phyloP scores from a whole-genome alignment of 1,139 yeast species.

The Saccharomyces hybrid region DNA sequence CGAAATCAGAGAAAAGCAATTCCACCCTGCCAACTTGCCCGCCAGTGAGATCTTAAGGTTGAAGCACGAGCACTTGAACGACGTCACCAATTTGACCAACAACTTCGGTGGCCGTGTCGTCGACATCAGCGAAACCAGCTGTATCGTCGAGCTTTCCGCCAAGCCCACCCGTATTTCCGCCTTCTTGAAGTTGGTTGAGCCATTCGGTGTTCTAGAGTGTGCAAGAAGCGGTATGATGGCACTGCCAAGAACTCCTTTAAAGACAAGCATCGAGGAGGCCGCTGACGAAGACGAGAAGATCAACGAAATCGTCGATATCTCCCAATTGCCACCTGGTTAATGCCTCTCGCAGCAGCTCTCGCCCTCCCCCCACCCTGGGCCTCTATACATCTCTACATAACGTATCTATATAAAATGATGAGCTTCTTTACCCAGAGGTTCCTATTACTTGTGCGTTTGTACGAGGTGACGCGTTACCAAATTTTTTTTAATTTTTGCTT shows the following conservation, averaged over 20 bases:
- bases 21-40: slow-evolving; percentile 84
- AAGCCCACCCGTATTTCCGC: slow-evolving; percentile 85
- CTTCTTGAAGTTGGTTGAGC: slow-evolving; percentile 81
- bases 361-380: background rate
- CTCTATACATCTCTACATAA: background rate
- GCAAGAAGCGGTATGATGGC: slow-evolving; percentile 99
- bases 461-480: slow-evolving; percentile 1
- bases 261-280: slow-evolving; percentile 44
- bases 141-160: slow-evolving; percentile 88
- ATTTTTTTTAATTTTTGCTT: background rate
- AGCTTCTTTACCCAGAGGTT: background rate
- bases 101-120: slow-evolving; percentile 91
- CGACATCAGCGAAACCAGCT: slow-evolving; percentile 87
- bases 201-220: slow-evolving; percentile 91
- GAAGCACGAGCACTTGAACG: slow-evolving; percentile 81
- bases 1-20: slow-evolving; percentile 39
- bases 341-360: background rate
- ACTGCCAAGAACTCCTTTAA: slow-evolving; percentile 84
- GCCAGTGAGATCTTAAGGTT: slow-evolving; percentile 91
- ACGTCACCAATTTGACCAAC: slow-evolving; percentile 68
- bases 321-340: slow-evolving; percentile 91
- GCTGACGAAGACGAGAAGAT: slow-evolving; percentile 32
- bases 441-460: background rate
- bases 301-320: slow-evolving; percentile 50
- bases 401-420: background rate